Base-by-base conservation (phyloP, 371 early-diverging fungal species). In the Thermomucor indicae-seudaticae region DNA sequence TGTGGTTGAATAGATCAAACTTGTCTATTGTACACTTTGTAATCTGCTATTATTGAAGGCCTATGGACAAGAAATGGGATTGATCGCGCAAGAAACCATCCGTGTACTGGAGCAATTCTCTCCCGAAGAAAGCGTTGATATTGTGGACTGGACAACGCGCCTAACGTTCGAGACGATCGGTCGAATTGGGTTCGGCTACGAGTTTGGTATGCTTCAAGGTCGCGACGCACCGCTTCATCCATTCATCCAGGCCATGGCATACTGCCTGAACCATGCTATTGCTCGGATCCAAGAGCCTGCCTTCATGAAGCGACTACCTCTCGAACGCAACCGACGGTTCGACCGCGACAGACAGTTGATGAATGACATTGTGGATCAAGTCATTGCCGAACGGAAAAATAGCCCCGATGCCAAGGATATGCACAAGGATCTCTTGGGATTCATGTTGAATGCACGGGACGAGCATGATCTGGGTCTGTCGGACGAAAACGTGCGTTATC, bases 121-220 rank as follows among this genome's bases (percentile, higher is more conserved):
- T 10, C 56, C 72, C 14, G 51, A 43, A 4, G 77, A 76, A 39
- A 53, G 50, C n/a, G 64, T 76, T 5, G 70, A 70, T 14, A 69
- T 84, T 27, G 46, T 65, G 32, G 59, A 70, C 7, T 81, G 81
- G 79, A 79, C 75, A 10, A 83, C 80, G 12, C 71, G 75, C 22
- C 44, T 81, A 12, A 75, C 80, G 2, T 65, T 77, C 39, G 74
- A 78, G 44, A 73, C 76, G 1, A 78, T 80, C 44, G 78, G 74
- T 22, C 62, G 64, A 14, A 59, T 69, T 19, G 84, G 84, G n/a
- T 83, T 83, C 42, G 81, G 80, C 2, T 83, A 76, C 45, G 69
- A 75, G n/a, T 77, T 80, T 45, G 57, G 72, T 20, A 48, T 83
- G 16, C 57, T 83, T 1, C 61, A 74, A 12, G 41, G 37, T 2